phyloP scores from a whole-genome alignment of 192 early-diverging fungal genomes.

The Coemansia sp. region DNA sequence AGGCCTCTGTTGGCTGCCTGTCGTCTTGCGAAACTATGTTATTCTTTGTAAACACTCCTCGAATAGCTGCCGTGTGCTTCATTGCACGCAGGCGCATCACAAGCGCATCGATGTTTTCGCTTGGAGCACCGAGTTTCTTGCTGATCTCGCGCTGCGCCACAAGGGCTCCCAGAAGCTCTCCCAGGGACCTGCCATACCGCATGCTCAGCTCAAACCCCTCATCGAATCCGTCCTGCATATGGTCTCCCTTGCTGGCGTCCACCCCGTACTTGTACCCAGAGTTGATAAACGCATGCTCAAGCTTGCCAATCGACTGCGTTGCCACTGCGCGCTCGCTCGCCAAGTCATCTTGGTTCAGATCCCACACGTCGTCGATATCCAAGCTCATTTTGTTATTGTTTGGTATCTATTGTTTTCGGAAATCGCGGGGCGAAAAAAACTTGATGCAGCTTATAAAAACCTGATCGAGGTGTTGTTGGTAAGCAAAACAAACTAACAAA shows the following conservation, averaged over 20 bases:
- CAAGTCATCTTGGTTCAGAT: slow-evolving; percentile 10
- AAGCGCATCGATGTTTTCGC: slow-evolving; percentile 16
- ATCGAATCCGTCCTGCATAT: slow-evolving; percentile 36
- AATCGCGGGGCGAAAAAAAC: background rate
- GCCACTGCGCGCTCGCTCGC: slow-evolving; percentile 21
- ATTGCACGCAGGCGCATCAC: slow-evolving; percentile 32
- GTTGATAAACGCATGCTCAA: slow-evolving; percentile 20
- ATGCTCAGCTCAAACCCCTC: slow-evolving; percentile 17
- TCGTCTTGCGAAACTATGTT: background rate
- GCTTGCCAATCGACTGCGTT: slow-evolving; percentile 13
- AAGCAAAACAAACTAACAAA: background rate
- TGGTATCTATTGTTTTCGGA: no score
- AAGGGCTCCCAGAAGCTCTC: slow-evolving; percentile 23
- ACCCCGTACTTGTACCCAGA: slow-evolving; percentile 36
- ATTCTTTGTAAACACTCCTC: background rate
- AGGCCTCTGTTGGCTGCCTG: background rate
- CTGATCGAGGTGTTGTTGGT: no score
- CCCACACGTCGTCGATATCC: slow-evolving; percentile 20
- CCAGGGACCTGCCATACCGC: slow-evolving; percentile 11
- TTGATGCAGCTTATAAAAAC: background rate
- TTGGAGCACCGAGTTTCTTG: slow-evolving; percentile 6
- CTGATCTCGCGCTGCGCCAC: slow-evolving; percentile 22
- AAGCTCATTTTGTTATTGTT: slow-evolving; percentile 1
- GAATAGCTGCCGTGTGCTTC: slow-evolving; percentile 7
- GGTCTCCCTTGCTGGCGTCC: slow-evolving; percentile 27